Conservation (phyloP, 345 rosid species). For the Brassica cretica region DNA sequence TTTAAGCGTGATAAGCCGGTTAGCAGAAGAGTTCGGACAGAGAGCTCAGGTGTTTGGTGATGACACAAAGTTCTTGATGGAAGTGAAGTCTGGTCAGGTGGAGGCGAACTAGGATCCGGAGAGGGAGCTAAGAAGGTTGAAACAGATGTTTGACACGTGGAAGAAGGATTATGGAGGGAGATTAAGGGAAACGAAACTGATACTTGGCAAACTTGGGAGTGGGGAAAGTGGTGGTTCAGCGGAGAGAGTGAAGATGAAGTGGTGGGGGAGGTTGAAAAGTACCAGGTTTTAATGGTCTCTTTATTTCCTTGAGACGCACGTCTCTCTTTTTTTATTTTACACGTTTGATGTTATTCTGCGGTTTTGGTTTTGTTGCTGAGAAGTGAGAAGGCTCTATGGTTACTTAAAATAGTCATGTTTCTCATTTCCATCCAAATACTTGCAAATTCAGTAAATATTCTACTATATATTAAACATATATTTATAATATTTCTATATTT, state of each 20-base stretch:
- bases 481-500: background rate
- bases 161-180: slow-evolving; percentile 76
- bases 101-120: slow-evolving; percentile 51
- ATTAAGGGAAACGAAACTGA: slow-evolving; percentile 60
- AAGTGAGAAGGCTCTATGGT: slow-evolving; percentile 24
- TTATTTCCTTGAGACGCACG: slow-evolving; percentile 23
- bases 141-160: slow-evolving; percentile 70
- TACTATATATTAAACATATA: background rate
- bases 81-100: slow-evolving; percentile 47
- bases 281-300: slow-evolving; percentile 13
- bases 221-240: slow-evolving; percentile 32
- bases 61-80: slow-evolving; percentile 55
- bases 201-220: slow-evolving; percentile 31
- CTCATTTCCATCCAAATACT: slow-evolving; percentile 15
- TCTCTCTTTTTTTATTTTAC: slow-evolving; percentile 2
- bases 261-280: slow-evolving; percentile 41
- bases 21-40: slow-evolving; percentile 75
- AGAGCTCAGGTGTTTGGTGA: slow-evolving; percentile 64
- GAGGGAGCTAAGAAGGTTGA: slow-evolving; percentile 66
- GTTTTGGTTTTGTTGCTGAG: slow-evolving; percentile 17
- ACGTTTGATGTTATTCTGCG: slow-evolving; percentile 17
- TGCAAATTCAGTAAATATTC: slow-evolving; percentile 26
- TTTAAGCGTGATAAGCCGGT: slow-evolving; percentile 50
- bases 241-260: slow-evolving; percentile 33
- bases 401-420: slow-evolving; percentile 6